Conservation (phyloP, 192 early-diverging fungal species). For the Bifiguratus adelaidae region DNA sequence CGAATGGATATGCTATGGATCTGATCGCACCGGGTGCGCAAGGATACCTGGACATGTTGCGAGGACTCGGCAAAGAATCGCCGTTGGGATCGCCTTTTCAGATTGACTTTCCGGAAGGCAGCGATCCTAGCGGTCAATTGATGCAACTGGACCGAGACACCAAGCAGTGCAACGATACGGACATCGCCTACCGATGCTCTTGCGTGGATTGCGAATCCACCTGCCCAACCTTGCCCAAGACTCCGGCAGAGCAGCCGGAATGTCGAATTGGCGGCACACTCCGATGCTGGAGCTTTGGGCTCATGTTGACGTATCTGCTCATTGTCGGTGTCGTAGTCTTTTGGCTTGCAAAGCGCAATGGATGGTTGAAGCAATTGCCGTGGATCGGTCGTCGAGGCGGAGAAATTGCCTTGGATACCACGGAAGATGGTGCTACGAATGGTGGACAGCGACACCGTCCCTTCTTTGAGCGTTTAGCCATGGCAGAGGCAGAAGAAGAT, state of each 20-base stretch:
- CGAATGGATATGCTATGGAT: constrained; percentile 57
- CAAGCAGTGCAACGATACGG: constrained; percentile 38
- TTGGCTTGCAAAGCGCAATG: constrained; percentile 14
- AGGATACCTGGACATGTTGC: constrained; percentile 40
- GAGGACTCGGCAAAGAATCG: constrained; percentile 38
- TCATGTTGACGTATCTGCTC: constrained; percentile 24
- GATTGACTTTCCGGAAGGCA: constrained; percentile 40
- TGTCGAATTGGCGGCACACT: constrained; percentile 29
- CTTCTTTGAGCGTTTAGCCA: constrained; percentile 26
- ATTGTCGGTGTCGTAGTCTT: constrained; percentile 12
- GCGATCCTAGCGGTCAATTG: constrained; percentile 12
- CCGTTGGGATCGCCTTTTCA: constrained; percentile 51
- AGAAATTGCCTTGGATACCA: background rate
- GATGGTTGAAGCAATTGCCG: no score
- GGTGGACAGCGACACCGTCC: constrained; percentile 1
- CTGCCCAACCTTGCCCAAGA: constrained; percentile 41
- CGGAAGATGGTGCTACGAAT: no score
- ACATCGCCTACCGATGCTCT: constrained; percentile 36
- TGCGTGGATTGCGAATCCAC: constrained; percentile 48
- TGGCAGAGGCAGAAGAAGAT: constrained; percentile 23
- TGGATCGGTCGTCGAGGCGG: no score
- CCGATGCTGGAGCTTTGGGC: constrained; percentile 37
- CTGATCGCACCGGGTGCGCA: constrained; percentile 52
- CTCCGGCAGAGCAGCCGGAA: constrained; percentile 24
- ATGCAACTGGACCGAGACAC: constrained; percentile 19